Evolutionary conservation across 2,329 filamentous ascomycete genomes (phyloP), one percentile per base, ranked within the genome.

Genomic region (Scolecobasidium constrictum): DNA sequence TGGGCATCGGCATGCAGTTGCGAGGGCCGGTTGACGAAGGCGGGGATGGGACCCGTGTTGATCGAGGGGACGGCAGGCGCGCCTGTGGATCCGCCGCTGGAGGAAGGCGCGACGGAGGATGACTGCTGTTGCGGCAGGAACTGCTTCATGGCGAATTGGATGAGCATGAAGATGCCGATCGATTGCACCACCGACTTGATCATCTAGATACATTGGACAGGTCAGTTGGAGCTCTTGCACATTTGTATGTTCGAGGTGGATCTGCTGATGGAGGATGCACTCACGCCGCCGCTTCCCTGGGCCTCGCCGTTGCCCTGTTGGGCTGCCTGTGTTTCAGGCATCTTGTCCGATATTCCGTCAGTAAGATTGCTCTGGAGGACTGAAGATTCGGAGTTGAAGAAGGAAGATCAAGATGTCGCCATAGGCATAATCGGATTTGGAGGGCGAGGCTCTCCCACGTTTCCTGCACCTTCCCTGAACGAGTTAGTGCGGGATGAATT

Each of bases 111-210:
- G 23, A 42, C 45, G n/a, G 49, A 35, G 20, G 50, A 47, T 26
- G 48, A 50, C 34, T 48, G 11, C 21, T 50, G 46, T 23, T 46
- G 22, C 4, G 41, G 34, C 21, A 38, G 53, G 56, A 77, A 69
- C 47, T 74, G 69, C 50, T 68, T 69, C 47, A 77, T 68, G 31
- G 67, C 65, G 49, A 72, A 74, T 52, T 81, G 77, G 38, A 71
- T 65, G 43, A 74, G 61, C 49, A 78, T 56, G 59, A 80, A 80
- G 49, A 81, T 69, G 53, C 64, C 72, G 36, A 79, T 55, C 48
- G 69, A 73, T 58, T 79, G 75, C 45, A 72, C 53, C 44, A 66
- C 57, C 20, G 67, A 59, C 46, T 49, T 52, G 33, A 63, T 41
- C 18, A 60, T 43, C 61, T 64, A 48, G 23, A 36, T 7, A 31